Evolutionary conservation across 2,329 filamentous ascomycete species (phyloP).

Genomic region (Leptosphaerulina australis): DNA sequence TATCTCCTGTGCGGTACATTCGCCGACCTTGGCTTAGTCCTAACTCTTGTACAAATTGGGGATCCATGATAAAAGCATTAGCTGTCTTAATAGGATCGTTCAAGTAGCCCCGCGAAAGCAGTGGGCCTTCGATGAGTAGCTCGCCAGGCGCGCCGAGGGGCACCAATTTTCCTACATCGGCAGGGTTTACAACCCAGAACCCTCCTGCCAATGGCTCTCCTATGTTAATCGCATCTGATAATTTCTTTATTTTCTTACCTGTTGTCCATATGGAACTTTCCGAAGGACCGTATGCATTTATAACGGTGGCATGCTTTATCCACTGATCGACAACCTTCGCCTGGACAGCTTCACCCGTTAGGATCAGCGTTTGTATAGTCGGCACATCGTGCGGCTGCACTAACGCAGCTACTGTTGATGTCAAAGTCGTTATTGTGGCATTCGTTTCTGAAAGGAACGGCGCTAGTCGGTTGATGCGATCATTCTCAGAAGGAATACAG

Average conservation of each 20-base stretch:
- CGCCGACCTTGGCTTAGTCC: neutral
- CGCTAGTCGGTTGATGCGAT: slow-evolving; percentile 59
- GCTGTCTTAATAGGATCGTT: slow-evolving; percentile 10
- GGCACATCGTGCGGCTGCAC: slow-evolving; percentile 15
- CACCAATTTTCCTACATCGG: slow-evolving; percentile 2
- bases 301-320: slow-evolving; percentile 14
- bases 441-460: too few relatives aligned
- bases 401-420: slow-evolving; percentile 5
- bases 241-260: slow-evolving; percentile 48
- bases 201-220: slow-evolving; percentile 53
- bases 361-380: slow-evolving; percentile 9
- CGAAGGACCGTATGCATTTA: slow-evolving; percentile 21
- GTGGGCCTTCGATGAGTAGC: slow-evolving; percentile 62
- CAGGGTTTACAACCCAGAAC: slow-evolving; percentile 47
- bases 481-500: slow-evolving; percentile 61
- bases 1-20: slow-evolving; percentile 32
- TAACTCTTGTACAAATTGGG: neutral
- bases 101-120: slow-evolving; percentile 34
- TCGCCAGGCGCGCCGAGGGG: slow-evolving; percentile 45
- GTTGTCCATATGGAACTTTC: neutral
- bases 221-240: too few relatives aligned
- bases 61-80: slow-evolving; percentile 9
- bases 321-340: slow-evolving; percentile 30
- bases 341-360: slow-evolving; percentile 14
- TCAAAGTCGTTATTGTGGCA: neutral